Evolutionary conservation across 768 basidiomycete genomes (phyloP).

Genomic region (Serendipita vermifera): DNA sequence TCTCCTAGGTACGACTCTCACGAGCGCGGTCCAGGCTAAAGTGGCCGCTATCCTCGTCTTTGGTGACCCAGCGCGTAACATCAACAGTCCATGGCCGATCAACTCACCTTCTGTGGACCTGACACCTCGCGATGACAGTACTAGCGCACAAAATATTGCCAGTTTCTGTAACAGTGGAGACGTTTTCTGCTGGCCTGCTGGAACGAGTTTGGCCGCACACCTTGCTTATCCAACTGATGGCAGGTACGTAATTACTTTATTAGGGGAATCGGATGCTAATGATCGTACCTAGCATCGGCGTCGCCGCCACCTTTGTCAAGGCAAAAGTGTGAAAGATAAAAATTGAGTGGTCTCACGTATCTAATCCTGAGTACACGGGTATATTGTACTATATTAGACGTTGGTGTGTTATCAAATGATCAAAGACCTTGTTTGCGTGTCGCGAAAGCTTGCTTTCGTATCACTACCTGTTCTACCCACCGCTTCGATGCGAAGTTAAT

Average conservation of each 20-base stretch:
- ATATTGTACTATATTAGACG: no score
- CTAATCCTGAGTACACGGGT: no score
- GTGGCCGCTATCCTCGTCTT: background rate
- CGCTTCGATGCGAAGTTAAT: no score
- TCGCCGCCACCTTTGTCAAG: background rate
- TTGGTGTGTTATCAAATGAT: no score
- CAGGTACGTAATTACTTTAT: background rate
- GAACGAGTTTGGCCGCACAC: background rate
- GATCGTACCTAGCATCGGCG: background rate
- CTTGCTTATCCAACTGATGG: background rate
- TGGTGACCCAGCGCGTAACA: background rate
- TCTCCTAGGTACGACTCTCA: background rate
- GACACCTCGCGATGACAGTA: background rate
- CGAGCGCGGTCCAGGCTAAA: background rate
- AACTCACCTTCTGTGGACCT: background rate
- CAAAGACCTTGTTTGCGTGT: no score
- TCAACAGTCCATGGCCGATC: background rate
- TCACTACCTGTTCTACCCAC: no score
- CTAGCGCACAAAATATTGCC: background rate
- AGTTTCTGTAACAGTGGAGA: background rate
- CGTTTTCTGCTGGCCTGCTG: background rate
- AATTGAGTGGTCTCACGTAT: no score
- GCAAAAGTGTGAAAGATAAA: no score
- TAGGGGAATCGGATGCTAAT: background rate
- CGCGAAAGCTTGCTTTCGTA: no score